These are phyloP conservation scores for Aspergillus udagawae DNA, from an alignment of 2,329 filamentous ascomycete genomes.

Conservation along the genomic window DNA sequence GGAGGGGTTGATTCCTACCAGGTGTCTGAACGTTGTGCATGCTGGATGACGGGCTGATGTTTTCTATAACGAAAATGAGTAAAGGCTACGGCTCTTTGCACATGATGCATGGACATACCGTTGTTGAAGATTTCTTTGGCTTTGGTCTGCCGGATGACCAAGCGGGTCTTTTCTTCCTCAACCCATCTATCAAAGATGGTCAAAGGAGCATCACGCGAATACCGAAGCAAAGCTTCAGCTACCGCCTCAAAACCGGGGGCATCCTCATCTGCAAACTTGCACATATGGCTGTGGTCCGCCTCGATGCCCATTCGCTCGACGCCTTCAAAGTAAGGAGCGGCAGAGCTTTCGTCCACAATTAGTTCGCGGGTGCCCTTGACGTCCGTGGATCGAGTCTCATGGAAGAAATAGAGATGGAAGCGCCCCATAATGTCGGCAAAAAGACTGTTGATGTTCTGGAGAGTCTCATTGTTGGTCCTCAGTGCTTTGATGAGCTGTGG, in stretches of 20 bases:
- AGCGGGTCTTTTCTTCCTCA: conserved; percentile 48
- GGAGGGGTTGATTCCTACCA: conserved; percentile 32
- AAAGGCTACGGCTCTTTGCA: conserved; percentile 10
- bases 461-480: conserved; percentile 68
- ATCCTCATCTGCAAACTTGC: conserved; percentile 62
- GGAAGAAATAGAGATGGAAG: conserved; percentile 72
- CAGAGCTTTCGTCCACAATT: conserved; percentile 67
- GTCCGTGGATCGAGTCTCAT: conserved; percentile 69
- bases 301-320: conserved; percentile 73
- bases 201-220: conserved; percentile 50
- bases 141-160: conserved; percentile 33
- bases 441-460: conserved; percentile 69
- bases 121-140: conserved; percentile 35
- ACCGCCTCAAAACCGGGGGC: conserved; percentile 62
- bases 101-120: conserved; percentile 20
- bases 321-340: conserved; percentile 64
- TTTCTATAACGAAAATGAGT: neutral
- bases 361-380: conserved; percentile 59
- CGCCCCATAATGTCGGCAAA: conserved; percentile 68
- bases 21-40: conserved; percentile 23
- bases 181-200: conserved; percentile 57
- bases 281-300: conserved; percentile 67
- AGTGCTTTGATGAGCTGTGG: conserved; percentile 65
- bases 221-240: conserved; percentile 45
- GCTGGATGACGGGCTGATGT: conserved; percentile 8